Conservation (phyloP, 2,329 filamentous ascomycete genomes). For the Basipetospora chlamydospora region DNA sequence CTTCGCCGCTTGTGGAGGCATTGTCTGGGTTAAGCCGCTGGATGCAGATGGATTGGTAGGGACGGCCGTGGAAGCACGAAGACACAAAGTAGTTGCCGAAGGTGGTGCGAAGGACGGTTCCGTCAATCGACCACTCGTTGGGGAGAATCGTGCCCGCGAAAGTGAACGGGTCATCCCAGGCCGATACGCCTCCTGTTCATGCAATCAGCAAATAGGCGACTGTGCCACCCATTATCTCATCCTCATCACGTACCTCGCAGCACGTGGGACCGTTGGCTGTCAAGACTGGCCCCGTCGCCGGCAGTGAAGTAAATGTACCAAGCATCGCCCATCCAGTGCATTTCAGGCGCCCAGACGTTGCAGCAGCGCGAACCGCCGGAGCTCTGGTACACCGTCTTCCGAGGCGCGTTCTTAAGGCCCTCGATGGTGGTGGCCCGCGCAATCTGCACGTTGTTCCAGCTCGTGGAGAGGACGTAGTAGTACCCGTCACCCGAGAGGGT, state of each 20-base stretch:
- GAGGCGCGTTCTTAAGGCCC: too few relatives aligned
- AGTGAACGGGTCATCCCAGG: slow-evolving; percentile 35
- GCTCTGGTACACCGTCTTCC: too few relatives aligned
- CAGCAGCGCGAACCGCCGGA: too few relatives aligned
- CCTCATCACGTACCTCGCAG: slow-evolving; percentile 24
- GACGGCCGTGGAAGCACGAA: slow-evolving; percentile 32
- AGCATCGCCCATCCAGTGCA: too few relatives aligned
- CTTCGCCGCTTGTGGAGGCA: slow-evolving; percentile 25
- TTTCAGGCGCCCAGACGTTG: too few relatives aligned
- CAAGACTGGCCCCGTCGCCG: slow-evolving; percentile 27
- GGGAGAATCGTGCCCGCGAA: slow-evolving; percentile 33
- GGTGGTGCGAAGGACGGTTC: slow-evolving; percentile 32
- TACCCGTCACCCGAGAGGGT: too few relatives aligned
- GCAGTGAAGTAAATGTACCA: slow-evolving; percentile 46
- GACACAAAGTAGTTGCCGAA: slow-evolving; percentile 37
- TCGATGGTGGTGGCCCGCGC: too few relatives aligned
- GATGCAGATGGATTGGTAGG: slow-evolving; percentile 22
- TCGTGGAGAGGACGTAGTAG: too few relatives aligned
- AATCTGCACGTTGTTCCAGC: too few relatives aligned
- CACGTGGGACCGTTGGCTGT: slow-evolving; percentile 35
- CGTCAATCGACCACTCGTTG: slow-evolving; percentile 38
- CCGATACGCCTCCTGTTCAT: slow-evolving; percentile 28
- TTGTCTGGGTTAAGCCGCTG: slow-evolving; percentile 24
- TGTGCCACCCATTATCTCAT: too few relatives aligned
- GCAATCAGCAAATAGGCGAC: too few relatives aligned